Base-by-base conservation (phyloP, 441 rosid species). In the Eruca vesicaria region DNA sequence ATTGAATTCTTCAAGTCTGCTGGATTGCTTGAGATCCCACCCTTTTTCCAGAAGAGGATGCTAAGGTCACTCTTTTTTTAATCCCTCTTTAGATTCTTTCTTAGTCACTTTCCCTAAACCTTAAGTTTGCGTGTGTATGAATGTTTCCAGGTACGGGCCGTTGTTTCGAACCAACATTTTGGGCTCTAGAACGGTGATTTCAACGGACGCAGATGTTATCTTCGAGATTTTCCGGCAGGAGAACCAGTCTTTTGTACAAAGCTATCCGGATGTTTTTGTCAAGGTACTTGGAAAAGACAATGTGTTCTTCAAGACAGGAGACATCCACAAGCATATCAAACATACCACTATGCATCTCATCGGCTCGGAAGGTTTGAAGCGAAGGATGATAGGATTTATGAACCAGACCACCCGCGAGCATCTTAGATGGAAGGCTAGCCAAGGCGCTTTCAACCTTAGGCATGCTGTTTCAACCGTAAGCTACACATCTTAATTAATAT, bases 141-240 rank as follows among this genome's bases (percentile, higher is more conserved):
- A 10, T n/a, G 10, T 21, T 55, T 55, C 2, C 1, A 86, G 90
- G 52, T 84, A 81, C n/a, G 87, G 87, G 14, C 72, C 79, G 2
- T 69, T 85, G 14, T 86, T 83, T 41, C 63, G 69, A 28, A 82
- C 86, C 0, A 85, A 66, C 36, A 0, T 86, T 35, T 73, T 75
- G 1, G 88, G 86, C 5, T 77, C 59, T 14, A 73, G 76, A 0
- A 28, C 75, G 5, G 76, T 83, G 15, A 20, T 85, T 6, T 74
- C 87, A 2, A 70, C 80, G 0, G 87, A 87, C 33, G 69, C 85
- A 0, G 84, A 87, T 33, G 18, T 70, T 1, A 52, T 60, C 83
- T 41, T 83, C 76, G 65, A 70, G 28, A 70, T 70, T 9, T 70
- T 70, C 16, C 21, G 43, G 4, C 74, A 70, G 59, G 74, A 70